These are phyloP conservation scores for Pseudognaphalium luteoalbum DNA, from an alignment of 129 eudicot species.

Conservation along the genomic window DNA sequence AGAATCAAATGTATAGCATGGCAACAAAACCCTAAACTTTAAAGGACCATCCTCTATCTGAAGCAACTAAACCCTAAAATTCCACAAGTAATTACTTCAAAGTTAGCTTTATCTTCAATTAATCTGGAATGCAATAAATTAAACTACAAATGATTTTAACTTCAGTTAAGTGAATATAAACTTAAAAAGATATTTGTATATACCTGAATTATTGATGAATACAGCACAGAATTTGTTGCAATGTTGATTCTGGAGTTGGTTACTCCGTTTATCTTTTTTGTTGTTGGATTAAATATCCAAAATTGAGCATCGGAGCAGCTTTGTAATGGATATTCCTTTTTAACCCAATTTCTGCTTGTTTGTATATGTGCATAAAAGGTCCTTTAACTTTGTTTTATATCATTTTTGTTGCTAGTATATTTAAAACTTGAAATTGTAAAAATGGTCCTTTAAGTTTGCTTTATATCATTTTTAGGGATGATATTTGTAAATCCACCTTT, in stretches of 20 bases:
- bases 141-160: background rate
- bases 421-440: no score
- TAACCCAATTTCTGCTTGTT: background rate
- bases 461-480: no score
- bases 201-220: slow-evolving; percentile 25
- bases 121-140: background rate
- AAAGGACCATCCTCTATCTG: background rate
- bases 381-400: background rate
- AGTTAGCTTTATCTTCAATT: background rate
- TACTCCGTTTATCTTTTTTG: slow-evolving; percentile 26
- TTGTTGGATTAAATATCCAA: background rate
- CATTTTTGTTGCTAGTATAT: no score
- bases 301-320: background rate
- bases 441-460: no score
- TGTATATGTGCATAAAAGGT: no score
- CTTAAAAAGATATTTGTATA: no score
- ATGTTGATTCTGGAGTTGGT: slow-evolving; percentile 19
- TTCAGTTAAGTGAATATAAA: background rate
- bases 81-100: background rate
- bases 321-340: background rate
- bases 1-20: background rate
- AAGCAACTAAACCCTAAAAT: background rate
- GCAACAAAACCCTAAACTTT: background rate
- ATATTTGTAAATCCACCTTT: no score
- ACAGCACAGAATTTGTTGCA: slow-evolving; percentile 8